Evolutionary conservation across 225 moss, liverwort and hornwort species (phyloP).

Genomic region (Pseudisothecium myosuroides): DNA sequence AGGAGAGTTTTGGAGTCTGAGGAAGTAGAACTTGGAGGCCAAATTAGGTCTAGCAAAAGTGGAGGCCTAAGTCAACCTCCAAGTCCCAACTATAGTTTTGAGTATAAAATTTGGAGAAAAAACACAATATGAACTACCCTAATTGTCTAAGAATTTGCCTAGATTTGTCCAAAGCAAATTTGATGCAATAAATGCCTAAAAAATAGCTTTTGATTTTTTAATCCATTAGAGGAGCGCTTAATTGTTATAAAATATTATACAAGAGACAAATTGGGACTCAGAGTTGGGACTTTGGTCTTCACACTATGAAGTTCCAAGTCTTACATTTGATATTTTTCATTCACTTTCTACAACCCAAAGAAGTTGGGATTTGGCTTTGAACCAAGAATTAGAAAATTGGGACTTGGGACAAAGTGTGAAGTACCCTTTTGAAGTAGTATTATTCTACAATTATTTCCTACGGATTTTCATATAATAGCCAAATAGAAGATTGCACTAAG

Average conservation of each 20-base stretch:
- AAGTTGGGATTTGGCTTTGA: background rate
- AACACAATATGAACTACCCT: background rate
- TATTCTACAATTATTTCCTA: background rate
- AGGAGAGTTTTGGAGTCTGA: too few relatives aligned
- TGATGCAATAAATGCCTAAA: background rate
- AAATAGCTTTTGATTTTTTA: background rate
- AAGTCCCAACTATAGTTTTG: background rate
- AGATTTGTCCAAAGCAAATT: background rate
- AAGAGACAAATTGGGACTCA: background rate
- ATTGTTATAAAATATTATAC: background rate
- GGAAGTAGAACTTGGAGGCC: background rate
- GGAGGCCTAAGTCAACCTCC: fast-evolving
- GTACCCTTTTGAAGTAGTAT: fast-evolving
- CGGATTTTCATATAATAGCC: too few relatives aligned
- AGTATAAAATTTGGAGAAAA: background rate
- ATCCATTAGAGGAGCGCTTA: fast-evolving
- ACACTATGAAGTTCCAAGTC: background rate
- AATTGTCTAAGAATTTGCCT: fast-evolving
- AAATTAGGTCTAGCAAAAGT: fast-evolving
- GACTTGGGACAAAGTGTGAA: background rate
- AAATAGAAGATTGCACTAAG: background rate
- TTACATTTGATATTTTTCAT: background rate
- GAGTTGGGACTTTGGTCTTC: background rate
- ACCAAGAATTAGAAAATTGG: background rate
- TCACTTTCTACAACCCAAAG: too few relatives aligned